phyloP scores from a whole-genome alignment of 176 grass and related monocot genomes.

The Oryza longistaminata region DNA sequence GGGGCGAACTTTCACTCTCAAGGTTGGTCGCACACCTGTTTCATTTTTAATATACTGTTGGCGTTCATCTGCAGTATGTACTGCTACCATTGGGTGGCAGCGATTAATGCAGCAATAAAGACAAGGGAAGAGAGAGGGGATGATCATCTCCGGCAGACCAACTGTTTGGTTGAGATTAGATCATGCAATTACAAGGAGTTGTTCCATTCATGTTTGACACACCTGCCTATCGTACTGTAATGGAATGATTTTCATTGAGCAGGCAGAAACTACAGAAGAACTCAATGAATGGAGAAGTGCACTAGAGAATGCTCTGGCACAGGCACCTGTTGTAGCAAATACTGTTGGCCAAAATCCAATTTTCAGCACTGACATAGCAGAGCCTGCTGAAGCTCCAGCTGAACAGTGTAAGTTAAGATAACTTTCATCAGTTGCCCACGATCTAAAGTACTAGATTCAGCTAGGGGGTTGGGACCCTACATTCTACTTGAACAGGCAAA shows the following conservation, averaged over 20 bases:
- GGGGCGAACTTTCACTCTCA: conserved; percentile 68
- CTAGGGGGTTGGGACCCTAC: not conserved
- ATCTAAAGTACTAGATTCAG: conserved; percentile 19
- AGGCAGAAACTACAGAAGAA: conserved; percentile 93
- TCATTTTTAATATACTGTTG: conserved; percentile 17
- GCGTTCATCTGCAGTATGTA: conserved; percentile 6
- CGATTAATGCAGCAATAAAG: conserved; percentile 19
- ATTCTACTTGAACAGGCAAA: conserved; percentile 29
- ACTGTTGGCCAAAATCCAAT: conserved; percentile 78
- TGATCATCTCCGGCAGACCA: not conserved
- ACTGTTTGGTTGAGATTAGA: not conserved
- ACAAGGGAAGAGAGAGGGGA: not conserved
- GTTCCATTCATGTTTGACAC: conserved; percentile 15
- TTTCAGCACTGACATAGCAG: conserved; percentile 60
- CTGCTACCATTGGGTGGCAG: not conserved
- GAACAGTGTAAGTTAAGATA: conserved; percentile 63
- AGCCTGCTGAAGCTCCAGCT: conserved; percentile 56
- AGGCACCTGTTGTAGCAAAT: conserved; percentile 65
- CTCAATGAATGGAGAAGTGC: conserved; percentile 92
- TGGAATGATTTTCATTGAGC: conserved; percentile 27
- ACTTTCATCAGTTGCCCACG: conserved; percentile 14
- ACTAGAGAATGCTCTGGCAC: conserved; percentile 84
- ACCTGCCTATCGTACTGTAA: conserved; percentile 28
- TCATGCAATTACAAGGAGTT: not conserved
- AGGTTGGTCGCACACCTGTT: conserved; percentile 55